Evolutionary conservation across 2,329 filamentous ascomycete genomes (phyloP).

Genomic region (Dactylellina cionopaga): DNA sequence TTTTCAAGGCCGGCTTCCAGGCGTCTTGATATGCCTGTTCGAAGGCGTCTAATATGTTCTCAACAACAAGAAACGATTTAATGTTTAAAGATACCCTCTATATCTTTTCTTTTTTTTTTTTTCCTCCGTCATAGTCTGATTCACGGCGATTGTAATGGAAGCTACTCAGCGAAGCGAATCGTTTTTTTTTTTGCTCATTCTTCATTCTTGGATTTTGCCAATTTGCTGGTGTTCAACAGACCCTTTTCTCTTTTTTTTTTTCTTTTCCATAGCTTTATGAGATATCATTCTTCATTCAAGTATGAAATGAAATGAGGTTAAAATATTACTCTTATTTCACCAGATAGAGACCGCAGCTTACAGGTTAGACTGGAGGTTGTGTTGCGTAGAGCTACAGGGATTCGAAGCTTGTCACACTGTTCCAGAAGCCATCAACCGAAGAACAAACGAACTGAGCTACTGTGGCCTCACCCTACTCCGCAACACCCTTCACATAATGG

Average conservation of each 20-base stretch:
- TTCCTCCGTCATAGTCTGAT: neutral
- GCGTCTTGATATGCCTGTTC: constrained; percentile 36
- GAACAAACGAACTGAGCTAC: no score
- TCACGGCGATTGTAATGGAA: no score
- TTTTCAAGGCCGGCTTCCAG: constrained; percentile 10
- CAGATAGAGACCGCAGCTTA: no score
- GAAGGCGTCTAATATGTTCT: no score
- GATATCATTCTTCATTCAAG: no score
- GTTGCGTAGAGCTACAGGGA: constrained; percentile 23
- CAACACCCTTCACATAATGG: no score
- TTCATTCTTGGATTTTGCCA: constrained; percentile 1
- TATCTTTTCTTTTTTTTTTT: neutral
- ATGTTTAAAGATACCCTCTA: constrained; percentile 47
- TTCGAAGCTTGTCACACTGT: constrained; percentile 7
- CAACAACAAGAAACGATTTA: constrained; percentile 49
- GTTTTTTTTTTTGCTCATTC: constrained; percentile 1
- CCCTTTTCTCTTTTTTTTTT: constrained; percentile 8
- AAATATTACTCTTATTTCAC: no score
- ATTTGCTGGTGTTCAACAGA: constrained; percentile 50
- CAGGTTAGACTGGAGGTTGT: neutral
- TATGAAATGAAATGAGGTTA: no score
- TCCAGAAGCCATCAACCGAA: no score
- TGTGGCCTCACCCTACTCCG: constrained; percentile 41
- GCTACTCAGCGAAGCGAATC: no score
- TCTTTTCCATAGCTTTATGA: no score